Conservation (phyloP, 176 grass and related monocot genomes). For the Oryza coarctata region DNA sequence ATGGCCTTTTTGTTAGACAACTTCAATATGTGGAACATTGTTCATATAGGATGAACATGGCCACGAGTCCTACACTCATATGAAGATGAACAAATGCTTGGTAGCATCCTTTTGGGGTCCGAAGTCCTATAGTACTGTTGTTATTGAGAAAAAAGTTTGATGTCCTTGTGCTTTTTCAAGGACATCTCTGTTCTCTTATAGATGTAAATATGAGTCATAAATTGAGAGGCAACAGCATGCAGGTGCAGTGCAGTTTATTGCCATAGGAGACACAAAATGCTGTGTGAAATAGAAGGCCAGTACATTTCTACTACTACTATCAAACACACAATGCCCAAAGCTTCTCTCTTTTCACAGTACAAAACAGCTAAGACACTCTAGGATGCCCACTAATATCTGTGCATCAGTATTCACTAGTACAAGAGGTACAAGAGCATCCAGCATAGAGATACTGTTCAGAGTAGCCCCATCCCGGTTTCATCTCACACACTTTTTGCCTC, state of each 20-base stretch:
- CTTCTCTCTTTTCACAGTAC: constrained; percentile 10
- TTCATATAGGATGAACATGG: background rate
- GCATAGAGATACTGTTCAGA: background rate
- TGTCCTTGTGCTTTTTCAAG: background rate
- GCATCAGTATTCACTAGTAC: constrained; percentile 12
- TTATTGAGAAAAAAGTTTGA: background rate
- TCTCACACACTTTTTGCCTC: background rate
- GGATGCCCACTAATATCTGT: background rate
- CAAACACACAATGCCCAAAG: constrained; percentile 3
- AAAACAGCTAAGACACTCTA: constrained; percentile 31
- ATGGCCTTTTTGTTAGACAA: background rate
- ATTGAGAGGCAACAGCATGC: constrained; percentile 31
- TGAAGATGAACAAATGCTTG: constrained; percentile 13
- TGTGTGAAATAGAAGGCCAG: constrained; percentile 24
- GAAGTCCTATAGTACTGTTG: background rate
- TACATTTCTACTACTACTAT: constrained; percentile 1
- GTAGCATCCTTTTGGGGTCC: background rate
- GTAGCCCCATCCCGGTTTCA: background rate
- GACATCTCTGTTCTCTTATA: background rate
- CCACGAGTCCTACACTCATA: background rate
- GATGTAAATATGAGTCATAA: background rate
- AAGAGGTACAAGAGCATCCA: constrained; percentile 15
- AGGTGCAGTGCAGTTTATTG: constrained; percentile 23
- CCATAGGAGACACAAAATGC: constrained; percentile 9
- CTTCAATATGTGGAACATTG: background rate